Evolutionary conservation across 208 protist genomes (phyloP).

Genomic region (Balamuthia mandrillaris): DNA sequence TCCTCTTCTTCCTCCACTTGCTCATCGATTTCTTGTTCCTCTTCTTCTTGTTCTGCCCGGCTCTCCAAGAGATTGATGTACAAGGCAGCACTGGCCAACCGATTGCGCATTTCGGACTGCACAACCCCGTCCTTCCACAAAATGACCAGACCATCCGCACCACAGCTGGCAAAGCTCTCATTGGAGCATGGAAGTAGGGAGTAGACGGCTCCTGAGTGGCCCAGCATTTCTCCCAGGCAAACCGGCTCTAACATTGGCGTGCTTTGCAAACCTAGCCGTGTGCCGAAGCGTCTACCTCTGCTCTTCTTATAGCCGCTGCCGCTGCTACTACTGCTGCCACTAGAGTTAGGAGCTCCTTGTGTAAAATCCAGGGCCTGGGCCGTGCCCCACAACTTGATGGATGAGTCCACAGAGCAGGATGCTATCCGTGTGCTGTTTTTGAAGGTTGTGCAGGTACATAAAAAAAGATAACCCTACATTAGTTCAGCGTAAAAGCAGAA

Average conservation of each 20-base stretch:
- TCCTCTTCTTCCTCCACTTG: background rate
- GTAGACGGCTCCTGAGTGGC: background rate
- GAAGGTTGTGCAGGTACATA: background rate
- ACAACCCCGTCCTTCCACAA: background rate
- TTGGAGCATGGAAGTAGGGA: background rate
- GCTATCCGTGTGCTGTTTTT: background rate
- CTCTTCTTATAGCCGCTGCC: background rate
- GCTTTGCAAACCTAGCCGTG: background rate
- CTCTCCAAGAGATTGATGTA: background rate
- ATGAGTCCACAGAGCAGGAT: conserved; percentile 22
- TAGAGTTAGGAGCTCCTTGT: background rate
- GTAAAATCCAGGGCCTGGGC: background rate
- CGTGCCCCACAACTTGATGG: conserved; percentile 22
- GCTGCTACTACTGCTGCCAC: background rate
- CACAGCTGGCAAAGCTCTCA: background rate
- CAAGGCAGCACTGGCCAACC: background rate
- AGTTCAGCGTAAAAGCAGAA: background rate
- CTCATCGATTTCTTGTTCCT: background rate
- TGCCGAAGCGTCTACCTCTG: background rate
- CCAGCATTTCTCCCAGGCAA: conserved; percentile 4
- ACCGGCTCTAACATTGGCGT: background rate
- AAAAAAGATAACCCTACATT: background rate
- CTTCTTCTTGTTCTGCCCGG: background rate
- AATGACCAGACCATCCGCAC: background rate
- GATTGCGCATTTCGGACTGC: background rate